Conservation (phyloP, 2,329 filamentous ascomycete species). For the Epicoccum sorghinum region DNA sequence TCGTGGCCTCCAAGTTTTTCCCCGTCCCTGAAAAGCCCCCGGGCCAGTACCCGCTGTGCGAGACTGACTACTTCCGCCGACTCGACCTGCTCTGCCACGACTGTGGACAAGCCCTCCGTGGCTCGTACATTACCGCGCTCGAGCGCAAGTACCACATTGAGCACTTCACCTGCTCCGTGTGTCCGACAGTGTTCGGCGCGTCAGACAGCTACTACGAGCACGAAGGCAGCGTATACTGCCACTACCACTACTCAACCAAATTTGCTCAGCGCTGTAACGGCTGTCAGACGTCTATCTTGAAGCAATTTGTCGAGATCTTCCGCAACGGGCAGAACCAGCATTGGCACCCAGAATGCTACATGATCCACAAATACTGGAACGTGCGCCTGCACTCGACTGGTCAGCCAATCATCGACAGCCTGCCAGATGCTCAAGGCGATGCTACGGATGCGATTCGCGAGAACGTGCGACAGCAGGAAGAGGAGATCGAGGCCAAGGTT, state of each 20-base stretch:
- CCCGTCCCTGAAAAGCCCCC: conserved; percentile 91
- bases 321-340: conserved; percentile 98
- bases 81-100: conserved; percentile 89
- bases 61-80: conserved; percentile 94
- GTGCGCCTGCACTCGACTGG: conserved; percentile 70
- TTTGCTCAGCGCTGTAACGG: conserved; percentile 97
- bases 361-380: conserved; percentile 99
- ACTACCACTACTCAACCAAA: conserved; percentile 97
- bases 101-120: conserved; percentile 89
- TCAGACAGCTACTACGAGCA: conserved; percentile 99
- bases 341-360: conserved; percentile 99
- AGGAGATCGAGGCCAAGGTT: conserved; percentile 96
- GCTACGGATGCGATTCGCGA: conserved; percentile 73
- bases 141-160: conserved; percentile 97
- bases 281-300: conserved; percentile 94
- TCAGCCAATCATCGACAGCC: conserved; percentile 46
- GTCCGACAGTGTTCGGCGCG: conserved; percentile 95
- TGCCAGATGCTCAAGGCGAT: conserved; percentile 53
- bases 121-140: conserved; percentile 96
- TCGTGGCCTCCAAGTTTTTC: conserved; percentile 98
- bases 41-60: conserved; percentile 91
- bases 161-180: conserved; percentile 97
- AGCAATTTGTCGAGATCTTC: conserved; percentile 99
- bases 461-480: conserved; percentile 81
- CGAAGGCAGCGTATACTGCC: conserved; percentile 93